Percentiles rank a stretch among this genome's conserved stretches.
Evolutionary conservation across 176 grass and related monocot genomes (phyloP).

Genomic region (Rhipidocladum racemiflorum): DNA sequence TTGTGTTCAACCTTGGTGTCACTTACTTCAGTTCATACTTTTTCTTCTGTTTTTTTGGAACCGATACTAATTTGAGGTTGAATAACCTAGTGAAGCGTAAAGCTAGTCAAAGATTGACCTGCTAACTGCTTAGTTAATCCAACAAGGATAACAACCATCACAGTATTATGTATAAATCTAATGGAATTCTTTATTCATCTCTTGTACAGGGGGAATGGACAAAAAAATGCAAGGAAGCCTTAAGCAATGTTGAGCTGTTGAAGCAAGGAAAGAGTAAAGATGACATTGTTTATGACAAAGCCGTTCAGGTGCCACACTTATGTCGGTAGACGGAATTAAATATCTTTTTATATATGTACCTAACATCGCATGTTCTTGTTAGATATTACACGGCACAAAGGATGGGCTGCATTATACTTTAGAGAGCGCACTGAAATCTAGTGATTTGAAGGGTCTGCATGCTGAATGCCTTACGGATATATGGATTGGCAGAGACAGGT

Average conservation of each 20-base stretch:
- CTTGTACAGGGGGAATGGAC: slow-evolving; percentile 65
- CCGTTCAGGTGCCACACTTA: slow-evolving; percentile 53
- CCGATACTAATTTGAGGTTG: neutral
- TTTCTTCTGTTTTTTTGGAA: neutral
- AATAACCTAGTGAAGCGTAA: neutral
- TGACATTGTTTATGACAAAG: slow-evolving; percentile 83
- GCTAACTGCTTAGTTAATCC: neutral
- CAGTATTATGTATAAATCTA: slow-evolving; percentile 8
- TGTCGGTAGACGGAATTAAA: slow-evolving; percentile 12
- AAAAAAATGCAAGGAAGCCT: slow-evolving; percentile 75
- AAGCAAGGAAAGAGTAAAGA: slow-evolving; percentile 79
- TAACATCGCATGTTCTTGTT: slow-evolving; percentile 34
- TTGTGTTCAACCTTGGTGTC: neutral
- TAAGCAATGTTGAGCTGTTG: slow-evolving; percentile 48
- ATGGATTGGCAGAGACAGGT: slow-evolving; percentile 86
- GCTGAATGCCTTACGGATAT: slow-evolving; percentile 95
- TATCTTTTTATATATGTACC: neutral
- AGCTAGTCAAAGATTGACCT: neutral
- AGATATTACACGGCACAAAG: slow-evolving; percentile 85
- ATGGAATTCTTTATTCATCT: slow-evolving; percentile 22
- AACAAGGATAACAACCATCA: neutral
- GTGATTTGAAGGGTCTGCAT: slow-evolving; percentile 73
- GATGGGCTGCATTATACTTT: slow-evolving; percentile 70
- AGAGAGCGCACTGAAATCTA: slow-evolving; percentile 57
- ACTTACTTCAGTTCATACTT: neutral